Conservation (phyloP, 208 protist species). For the Acanthamoeba comandoni region DNA sequence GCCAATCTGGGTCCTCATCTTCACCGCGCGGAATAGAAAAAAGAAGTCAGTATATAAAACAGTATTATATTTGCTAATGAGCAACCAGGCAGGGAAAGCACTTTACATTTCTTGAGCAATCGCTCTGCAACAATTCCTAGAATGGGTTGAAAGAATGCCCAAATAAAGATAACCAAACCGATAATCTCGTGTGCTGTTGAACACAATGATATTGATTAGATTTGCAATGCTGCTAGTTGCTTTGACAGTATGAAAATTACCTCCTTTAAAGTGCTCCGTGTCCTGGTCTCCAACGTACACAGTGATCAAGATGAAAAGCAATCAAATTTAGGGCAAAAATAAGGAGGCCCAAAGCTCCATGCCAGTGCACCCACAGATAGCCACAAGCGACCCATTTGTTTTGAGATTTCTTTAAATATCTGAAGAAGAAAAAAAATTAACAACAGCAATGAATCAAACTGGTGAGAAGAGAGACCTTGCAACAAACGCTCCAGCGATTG, state of each 20-base stretch:
- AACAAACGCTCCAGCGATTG: constrained; percentile 19
- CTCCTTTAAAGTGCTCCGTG: constrained; percentile 31
- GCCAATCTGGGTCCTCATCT: constrained; percentile 35
- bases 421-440: neutral
- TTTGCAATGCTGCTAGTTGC: neutral
- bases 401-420: constrained; percentile 41
- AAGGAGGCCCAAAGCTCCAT: constrained; percentile 13
- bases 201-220: neutral
- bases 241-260: neutral
- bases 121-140: constrained; percentile 33
- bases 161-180: constrained; percentile 50
- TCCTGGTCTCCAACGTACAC: neutral
- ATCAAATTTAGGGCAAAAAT: constrained; percentile 37
- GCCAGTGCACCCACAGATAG: constrained; percentile 46
- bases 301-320: constrained; percentile 42
- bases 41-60: neutral
- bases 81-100: neutral
- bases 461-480: neutral
- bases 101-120: constrained; percentile 60
- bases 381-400: constrained; percentile 44
- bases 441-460: neutral
- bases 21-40: neutral
- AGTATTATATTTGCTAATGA: neutral
- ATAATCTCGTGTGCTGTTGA: constrained; percentile 22
- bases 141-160: constrained; percentile 30